phyloP scores from a whole-genome alignment of 345 rosid genomes.

The Hevea brasiliensis region DNA sequence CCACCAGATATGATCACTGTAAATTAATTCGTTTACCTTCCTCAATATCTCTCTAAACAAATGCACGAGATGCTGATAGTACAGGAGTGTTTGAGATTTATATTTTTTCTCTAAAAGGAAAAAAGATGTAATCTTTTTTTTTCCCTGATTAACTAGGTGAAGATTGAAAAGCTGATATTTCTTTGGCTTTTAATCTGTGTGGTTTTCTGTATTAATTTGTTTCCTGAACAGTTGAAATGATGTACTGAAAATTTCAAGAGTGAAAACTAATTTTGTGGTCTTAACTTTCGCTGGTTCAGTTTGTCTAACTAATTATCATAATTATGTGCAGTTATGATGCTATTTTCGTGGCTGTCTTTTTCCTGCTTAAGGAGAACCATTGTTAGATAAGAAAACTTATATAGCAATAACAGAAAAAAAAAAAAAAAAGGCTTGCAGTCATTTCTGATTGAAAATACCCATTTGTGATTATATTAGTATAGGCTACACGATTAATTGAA shows the following conservation, averaged over 20 bases:
- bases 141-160: neutral
- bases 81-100: conserved; percentile 32
- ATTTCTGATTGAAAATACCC: neutral
- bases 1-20: conserved; percentile 50
- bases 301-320: conserved; percentile 19
- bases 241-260: conserved; percentile 31
- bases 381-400: no score
- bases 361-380: conserved; percentile 8
- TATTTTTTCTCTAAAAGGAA: neutral
- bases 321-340: conserved; percentile 18
- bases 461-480: no score
- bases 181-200: conserved; percentile 3
- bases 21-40: conserved; percentile 23
- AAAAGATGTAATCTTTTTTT: neutral
- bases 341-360: conserved; percentile 25
- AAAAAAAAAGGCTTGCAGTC: neutral
- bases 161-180: conserved; percentile 16
- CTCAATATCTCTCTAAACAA: conserved; percentile 1
- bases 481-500: neutral
- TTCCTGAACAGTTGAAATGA: conserved; percentile 25
- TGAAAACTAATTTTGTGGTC: conserved; percentile 26
- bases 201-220: conserved; percentile 18
- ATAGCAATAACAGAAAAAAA: no score
- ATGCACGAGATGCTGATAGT: conserved; percentile 34
- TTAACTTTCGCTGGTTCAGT: neutral